A percentile compares a stretch with the other conserved stretches of the same genome.
phyloP scores from a whole-genome alignment of 441 rosid genomes.

The Pelargonium australe region DNA sequence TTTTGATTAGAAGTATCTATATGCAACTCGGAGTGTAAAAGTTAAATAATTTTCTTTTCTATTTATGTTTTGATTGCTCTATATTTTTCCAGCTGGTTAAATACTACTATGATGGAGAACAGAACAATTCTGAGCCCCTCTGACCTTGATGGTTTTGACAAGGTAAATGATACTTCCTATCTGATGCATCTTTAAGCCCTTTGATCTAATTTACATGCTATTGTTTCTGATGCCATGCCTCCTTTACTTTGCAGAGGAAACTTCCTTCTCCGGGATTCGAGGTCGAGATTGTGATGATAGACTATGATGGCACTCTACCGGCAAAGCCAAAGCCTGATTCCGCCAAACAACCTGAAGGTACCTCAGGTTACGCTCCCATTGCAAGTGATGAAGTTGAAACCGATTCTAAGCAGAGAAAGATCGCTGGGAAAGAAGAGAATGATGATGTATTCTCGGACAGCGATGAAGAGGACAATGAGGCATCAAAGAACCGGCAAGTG shows the following conservation, averaged over 20 bases:
- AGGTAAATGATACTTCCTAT: conserved; percentile 39
- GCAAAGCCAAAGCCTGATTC: conserved; percentile 35
- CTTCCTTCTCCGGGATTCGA: conserved; percentile 75
- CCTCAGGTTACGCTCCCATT: conserved; percentile 22
- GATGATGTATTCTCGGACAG: conserved; percentile 69
- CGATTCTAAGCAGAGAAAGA: conserved; percentile 27
- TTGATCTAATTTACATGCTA: neutral
- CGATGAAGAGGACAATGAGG: conserved; percentile 47
- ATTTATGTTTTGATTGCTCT: neutral
- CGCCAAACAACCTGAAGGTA: conserved; percentile 24
- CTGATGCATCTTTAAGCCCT: neutral
- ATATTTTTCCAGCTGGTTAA: conserved; percentile 56
- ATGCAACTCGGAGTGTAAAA: neutral
- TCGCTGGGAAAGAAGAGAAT: conserved; percentile 33
- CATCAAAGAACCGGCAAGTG: conserved; percentile 29
- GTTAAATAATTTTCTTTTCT: neutral
- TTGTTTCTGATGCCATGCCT: conserved; percentile 6
- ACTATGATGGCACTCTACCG: conserved; percentile 35
- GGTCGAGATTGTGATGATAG: conserved; percentile 69
- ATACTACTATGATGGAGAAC: conserved; percentile 69
- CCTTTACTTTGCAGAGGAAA: conserved; percentile 42
- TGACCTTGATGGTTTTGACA: conserved; percentile 78
- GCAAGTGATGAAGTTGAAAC: conserved; percentile 17
- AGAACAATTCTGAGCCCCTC: conserved; percentile 44
- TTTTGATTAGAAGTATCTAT: neutral